Evolutionary conservation across 495 filamentous ascomycete species (phyloP).

Genomic region (Aspergillus homomorphus): DNA sequence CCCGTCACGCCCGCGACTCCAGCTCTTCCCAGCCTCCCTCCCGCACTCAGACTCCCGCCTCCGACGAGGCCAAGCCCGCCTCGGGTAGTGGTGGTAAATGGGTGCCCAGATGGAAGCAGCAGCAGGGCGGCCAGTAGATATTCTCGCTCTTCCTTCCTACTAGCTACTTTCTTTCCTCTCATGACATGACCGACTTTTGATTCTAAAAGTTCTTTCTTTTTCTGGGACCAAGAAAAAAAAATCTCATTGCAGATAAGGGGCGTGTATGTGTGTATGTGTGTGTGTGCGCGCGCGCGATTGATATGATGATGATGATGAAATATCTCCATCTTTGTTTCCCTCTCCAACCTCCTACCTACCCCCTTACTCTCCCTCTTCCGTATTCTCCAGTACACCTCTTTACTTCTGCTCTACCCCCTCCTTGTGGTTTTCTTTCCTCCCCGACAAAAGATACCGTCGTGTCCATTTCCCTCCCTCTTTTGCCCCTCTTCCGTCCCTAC

Average conservation of each 20-base stretch:
- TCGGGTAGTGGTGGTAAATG: conserved; percentile 33
- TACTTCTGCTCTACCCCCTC: conserved; percentile 16
- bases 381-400: neutral
- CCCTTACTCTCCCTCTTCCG: conserved; percentile 1
- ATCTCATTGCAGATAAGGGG: neutral
- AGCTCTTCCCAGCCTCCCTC: conserved; percentile 26
- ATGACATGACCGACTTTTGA: neutral
- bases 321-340: neutral
- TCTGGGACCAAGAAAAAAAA: conserved; percentile 4
- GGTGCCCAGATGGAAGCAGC: conserved; percentile 46
- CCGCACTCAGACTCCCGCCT: conserved; percentile 30
- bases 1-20: conserved; percentile 38
- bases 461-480: neutral
- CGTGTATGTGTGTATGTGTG: conserved; percentile 5
- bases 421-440: neutral
- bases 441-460: neutral
- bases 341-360: neutral
- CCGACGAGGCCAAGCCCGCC: conserved; percentile 34
- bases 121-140: conserved; percentile 35
- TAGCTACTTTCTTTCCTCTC: neutral
- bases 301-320: neutral
- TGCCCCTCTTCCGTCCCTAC: too few relatives aligned
- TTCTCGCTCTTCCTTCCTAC: conserved; percentile 2
- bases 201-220: conserved; percentile 5
- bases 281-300: neutral